Conservation (phyloP, 2,329 filamentous ascomycete species). For the Ophiostoma novo-ulmi region DNA sequence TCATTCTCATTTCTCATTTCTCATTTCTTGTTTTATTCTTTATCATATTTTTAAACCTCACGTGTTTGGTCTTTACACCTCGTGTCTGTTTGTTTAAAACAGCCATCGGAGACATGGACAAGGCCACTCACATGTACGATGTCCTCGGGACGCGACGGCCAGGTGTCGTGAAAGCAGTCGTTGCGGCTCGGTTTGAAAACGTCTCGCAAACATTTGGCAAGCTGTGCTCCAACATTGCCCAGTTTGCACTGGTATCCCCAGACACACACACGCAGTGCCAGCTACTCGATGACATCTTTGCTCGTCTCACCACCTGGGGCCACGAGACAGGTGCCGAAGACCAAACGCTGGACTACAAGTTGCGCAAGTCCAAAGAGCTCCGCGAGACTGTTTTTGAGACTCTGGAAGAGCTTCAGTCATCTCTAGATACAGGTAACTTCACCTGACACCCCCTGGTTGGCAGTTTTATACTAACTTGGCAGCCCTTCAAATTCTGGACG, state of each 20-base stretch:
- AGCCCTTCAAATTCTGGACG: constrained; percentile 22
- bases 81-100: not conserved
- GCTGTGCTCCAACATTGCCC: constrained; percentile 13
- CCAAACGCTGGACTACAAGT: constrained; percentile 25
- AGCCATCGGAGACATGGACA: constrained; percentile 18
- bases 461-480: not conserved
- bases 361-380: constrained; percentile 25
- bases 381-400: constrained; percentile 22
- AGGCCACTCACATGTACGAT: constrained; percentile 26
- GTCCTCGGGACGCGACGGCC: constrained; percentile 19
- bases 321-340: constrained; percentile 25
- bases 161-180: constrained; percentile 23
- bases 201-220: constrained; percentile 23
- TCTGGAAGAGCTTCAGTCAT: constrained; percentile 20
- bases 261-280: not conserved
- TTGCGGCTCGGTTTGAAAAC: constrained; percentile 25
- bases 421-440: constrained; percentile 23
- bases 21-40: not conserved
- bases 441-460: not conserved
- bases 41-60: too few relatives aligned
- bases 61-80: not conserved
- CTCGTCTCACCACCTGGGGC: constrained; percentile 25
- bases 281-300: constrained; percentile 22
- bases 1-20: not conserved
- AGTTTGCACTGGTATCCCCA: not conserved